Evolutionary conservation across 495 filamentous ascomycete genomes (phyloP).

Genomic region (Annulohypoxylon maeteangense): DNA sequence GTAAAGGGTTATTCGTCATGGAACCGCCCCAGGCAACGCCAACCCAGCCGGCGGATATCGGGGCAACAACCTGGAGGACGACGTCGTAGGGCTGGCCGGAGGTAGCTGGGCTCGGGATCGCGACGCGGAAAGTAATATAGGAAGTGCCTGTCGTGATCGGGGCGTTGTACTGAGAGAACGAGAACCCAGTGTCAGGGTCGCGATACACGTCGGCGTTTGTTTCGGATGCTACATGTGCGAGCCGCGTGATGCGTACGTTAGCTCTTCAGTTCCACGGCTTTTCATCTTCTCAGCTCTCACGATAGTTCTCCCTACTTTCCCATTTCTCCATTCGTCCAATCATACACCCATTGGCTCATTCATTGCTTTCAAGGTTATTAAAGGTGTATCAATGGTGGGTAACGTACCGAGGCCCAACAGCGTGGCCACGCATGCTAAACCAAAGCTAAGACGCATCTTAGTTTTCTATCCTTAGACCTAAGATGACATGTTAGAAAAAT

Average conservation of each 20-base stretch:
- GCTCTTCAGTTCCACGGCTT: not conserved
- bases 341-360: too few species aligned
- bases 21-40: conserved; percentile 56
- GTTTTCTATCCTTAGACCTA: conserved; percentile 13
- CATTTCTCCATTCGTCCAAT: too few species aligned
- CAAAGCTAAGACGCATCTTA: conserved; percentile 44
- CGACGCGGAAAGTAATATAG: conserved; percentile 54
- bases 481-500: conserved; percentile 7
- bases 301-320: not conserved
- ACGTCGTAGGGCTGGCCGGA: conserved; percentile 49
- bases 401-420: conserved; percentile 43
- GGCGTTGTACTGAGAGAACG: conserved; percentile 55
- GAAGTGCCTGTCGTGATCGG: conserved; percentile 51
- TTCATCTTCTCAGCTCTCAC: not conserved
- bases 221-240: conserved; percentile 21
- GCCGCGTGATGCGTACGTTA: conserved; percentile 16
- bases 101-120: conserved; percentile 48
- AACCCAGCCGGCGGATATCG: conserved; percentile 55
- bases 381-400: not conserved
- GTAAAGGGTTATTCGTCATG: conserved; percentile 55
- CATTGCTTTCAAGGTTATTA: too few species aligned
- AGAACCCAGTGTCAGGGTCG: conserved; percentile 62
- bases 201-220: conserved; percentile 47
- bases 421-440: conserved; percentile 38
- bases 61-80: conserved; percentile 57